Evolutionary conservation across 495 filamentous ascomycete genomes (phyloP).

Genomic region (Tuber umbilicatum): DNA sequence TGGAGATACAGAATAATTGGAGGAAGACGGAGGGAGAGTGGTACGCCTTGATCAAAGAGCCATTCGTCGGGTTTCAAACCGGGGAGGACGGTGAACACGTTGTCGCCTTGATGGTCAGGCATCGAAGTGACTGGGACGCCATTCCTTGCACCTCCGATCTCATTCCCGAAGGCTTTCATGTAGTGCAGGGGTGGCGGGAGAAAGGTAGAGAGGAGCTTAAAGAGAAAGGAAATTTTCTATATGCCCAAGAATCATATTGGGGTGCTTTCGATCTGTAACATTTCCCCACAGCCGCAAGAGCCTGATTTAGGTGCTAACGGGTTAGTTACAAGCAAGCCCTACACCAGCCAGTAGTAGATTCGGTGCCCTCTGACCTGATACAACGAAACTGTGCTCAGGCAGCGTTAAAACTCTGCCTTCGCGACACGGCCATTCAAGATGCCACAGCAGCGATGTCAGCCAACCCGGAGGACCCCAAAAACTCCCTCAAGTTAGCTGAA

Average conservation of each 20-base stretch:
- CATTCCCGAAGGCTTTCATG: neutral
- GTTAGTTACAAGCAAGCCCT: conserved; percentile 5
- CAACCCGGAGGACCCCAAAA: neutral
- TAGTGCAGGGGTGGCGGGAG: neutral
- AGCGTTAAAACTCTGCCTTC: neutral
- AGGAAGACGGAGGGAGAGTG: neutral
- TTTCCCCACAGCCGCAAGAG: neutral
- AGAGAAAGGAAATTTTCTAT: neutral
- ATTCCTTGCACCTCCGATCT: neutral
- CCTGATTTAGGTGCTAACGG: neutral
- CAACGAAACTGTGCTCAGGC: neutral
- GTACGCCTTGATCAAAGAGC: conserved; percentile 3
- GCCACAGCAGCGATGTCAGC: neutral
- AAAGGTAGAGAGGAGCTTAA: neutral
- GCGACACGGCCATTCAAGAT: neutral
- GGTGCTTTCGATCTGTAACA: conserved; percentile 2
- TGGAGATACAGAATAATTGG: conserved; percentile 6
- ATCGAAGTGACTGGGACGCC: conserved; percentile 4
- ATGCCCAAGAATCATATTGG: neutral
- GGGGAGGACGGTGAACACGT: neutral
- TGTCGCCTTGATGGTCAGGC: neutral
- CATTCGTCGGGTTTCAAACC: neutral
- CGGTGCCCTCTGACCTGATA: conserved; percentile 3
- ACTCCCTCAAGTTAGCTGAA: neutral
- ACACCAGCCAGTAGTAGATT: neutral